Base-by-base conservation (phyloP, 1,284 basidiomycete species). In the Ceratobasidium sp. region DNA sequence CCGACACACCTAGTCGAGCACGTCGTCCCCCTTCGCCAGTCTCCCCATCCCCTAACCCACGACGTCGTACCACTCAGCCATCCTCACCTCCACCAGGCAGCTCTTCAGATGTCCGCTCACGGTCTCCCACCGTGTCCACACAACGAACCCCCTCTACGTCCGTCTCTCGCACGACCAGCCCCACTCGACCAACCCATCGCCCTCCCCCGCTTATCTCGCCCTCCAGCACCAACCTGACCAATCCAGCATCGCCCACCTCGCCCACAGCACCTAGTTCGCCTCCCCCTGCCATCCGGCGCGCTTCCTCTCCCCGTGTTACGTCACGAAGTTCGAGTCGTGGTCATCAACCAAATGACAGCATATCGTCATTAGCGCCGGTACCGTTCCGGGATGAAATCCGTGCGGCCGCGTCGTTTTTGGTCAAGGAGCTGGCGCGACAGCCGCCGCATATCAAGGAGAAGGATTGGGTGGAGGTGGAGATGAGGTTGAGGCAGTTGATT, bases 401-500 rank as follows among this genome's bases (percentile, higher is more conserved):
- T 43, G 82, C 82, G 0, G 90, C 91, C 3, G 85, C 85, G 7
- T 84, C 86, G 0, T 79, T 90, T 78, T 79, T 92, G 43, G 89
- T 89, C 80, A 88, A 85, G 76, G 89, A 91, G 77, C 83, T 90
- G 78, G 79, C 86, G 64, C 86, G 86, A 76, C 86, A 89, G 2
- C 87, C 89, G 28, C 77, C 81, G 1, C 86, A 88, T 76, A 80
- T 74, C 54, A 73, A 75, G 71, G 55, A n/a, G 32, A 69, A 74
- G 21, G 74, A 75, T 72, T 90, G 87, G 86, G 89, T 90, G 69
- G 89, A 92, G 77, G 89, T 93, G 9, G 91, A 94, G 80, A 81
- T 86, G 18, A 84, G 91, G 61, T 81, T 91, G 76, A 82, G 87
- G 11, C 81, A 85, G 1, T 81, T 95, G 69, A 84, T 83, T 23